Evolutionary conservation across 768 basidiomycete species (phyloP), one percentile per base, ranked within the genome.

Genomic region (Boletus subcaerulescens): DNA sequence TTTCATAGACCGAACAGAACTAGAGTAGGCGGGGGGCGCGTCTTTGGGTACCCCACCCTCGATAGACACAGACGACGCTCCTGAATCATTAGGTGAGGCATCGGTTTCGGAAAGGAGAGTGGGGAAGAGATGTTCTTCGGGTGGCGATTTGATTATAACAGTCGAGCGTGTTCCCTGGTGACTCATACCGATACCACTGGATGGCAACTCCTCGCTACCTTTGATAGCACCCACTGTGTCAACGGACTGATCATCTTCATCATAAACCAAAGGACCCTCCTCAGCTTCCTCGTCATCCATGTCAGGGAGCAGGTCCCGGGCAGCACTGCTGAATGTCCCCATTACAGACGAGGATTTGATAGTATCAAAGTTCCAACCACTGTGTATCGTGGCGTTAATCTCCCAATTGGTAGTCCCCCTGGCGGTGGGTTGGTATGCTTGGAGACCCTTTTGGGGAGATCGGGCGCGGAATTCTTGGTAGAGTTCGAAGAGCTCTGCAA

Each of bases 321-420:
- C 79, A 76, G 87, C 85, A 53, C 81, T 86, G 47, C 85, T 82
- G 66, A 87, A 84, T 3, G 89, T 86, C 40, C 89, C 89, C 83
- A 91, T 88, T 4, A 86, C 83, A 29, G 84, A 79, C 10, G 81
- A 75, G 5, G 87, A 80, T 55, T 78, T 85, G 61, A 93, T 76
- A 3, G 92, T 95, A 63, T 94, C 94, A 68, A 98, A 98, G 68
- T 90, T 92, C 97, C 96, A 98, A 58, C 93, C 93, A 65, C 90
- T 94, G 65, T 84, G 82, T 72, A 96, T 80, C 2, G 93, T 92
- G 43, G 80, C 83, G 56, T 81, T 84, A 46, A 69, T 71, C 60
- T 91, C 89, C 90, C 89, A 91, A 44, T 80, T 76, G 45, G 76
- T 69, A 48, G 77, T 84, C 57, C 80, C 82, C 56, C 80, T 76